These are phyloP conservation scores for Solanum lignicaule DNA, from an alignment of 257 asterid species.

Conservation along the genomic window DNA sequence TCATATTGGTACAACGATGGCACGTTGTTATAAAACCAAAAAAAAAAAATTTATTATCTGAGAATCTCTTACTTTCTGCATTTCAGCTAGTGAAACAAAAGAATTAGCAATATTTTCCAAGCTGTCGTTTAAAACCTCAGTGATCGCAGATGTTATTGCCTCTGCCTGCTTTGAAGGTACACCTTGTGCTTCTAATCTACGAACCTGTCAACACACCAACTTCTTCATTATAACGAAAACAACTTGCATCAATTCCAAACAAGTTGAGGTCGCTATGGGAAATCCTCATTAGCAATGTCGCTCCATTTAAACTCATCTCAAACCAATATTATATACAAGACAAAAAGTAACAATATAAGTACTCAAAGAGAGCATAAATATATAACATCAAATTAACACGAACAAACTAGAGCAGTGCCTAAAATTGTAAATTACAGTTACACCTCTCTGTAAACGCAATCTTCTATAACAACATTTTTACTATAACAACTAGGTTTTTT, in stretches of 20 bases:
- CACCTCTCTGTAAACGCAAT: not conserved
- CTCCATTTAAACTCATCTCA: not conserved
- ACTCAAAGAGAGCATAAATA: not conserved
- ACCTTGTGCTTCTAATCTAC: conserved; percentile 55
- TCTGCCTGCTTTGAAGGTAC: conserved; percentile 51
- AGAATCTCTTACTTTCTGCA: conserved; percentile 45
- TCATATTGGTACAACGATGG: not conserved
- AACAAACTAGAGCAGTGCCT: not conserved
- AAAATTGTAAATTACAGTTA: not conserved
- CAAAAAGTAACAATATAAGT: not conserved
- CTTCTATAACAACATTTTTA: not conserved
- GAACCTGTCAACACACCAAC: conserved; percentile 22
- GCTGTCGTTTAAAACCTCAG: conserved; percentile 41
- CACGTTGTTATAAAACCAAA: not conserved
- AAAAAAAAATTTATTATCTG: not conserved
- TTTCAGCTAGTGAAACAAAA: conserved; percentile 36
- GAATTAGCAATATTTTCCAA: conserved; percentile 41
- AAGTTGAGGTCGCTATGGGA: not conserved
- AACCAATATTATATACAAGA: too few species aligned
- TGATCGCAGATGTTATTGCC: conserved; percentile 55
- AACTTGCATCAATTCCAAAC: not conserved
- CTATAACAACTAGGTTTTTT: not conserved
- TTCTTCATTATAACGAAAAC: not conserved
- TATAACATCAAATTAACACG: not conserved
- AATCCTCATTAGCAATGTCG: not conserved